Evolutionary conservation across 2,329 filamentous ascomycete species (phyloP).

Genomic region (Tolypocladium tropicale): DNA sequence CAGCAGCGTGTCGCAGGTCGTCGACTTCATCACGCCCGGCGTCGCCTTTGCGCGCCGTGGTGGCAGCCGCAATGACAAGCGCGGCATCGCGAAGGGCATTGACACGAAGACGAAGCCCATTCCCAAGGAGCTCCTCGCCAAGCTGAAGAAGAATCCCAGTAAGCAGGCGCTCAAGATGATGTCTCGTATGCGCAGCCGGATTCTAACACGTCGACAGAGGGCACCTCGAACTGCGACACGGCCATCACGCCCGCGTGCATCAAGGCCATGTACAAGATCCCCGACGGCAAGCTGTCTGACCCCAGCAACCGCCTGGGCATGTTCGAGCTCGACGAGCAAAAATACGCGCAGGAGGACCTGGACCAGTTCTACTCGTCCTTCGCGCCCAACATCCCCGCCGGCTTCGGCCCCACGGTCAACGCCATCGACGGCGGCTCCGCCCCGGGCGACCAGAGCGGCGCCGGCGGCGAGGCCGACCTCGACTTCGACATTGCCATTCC

Average conservation of each 20-base stretch:
- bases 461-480: slow-evolving; percentile 38
- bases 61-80: not conserved
- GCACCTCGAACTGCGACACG: slow-evolving; percentile 29
- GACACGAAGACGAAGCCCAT: not conserved
- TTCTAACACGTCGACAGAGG: not conserved
- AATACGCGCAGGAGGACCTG: slow-evolving; percentile 36
- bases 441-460: slow-evolving; percentile 21
- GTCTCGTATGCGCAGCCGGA: not conserved
- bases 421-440: slow-evolving; percentile 36
- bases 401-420: slow-evolving; percentile 31
- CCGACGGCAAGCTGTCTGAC: slow-evolving; percentile 23
- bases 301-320: slow-evolving; percentile 38
- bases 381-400: slow-evolving; percentile 27
- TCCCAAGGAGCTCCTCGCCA: not conserved
- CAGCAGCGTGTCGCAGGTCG: slow-evolving; percentile 21
- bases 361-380: slow-evolving; percentile 36
- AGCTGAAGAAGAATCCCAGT: not conserved
- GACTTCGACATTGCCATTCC: slow-evolving; percentile 44
- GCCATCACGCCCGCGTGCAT: slow-evolving; percentile 49
- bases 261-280: slow-evolving; percentile 34
- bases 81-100: not conserved
- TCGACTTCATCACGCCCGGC: slow-evolving; percentile 32
- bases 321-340: slow-evolving; percentile 40
- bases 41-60: slow-evolving; percentile 9
- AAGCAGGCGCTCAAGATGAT: not conserved